Conservation (phyloP, 202 grass and related monocot species). For the Bolboschoenoplectus hybrid region DNA sequence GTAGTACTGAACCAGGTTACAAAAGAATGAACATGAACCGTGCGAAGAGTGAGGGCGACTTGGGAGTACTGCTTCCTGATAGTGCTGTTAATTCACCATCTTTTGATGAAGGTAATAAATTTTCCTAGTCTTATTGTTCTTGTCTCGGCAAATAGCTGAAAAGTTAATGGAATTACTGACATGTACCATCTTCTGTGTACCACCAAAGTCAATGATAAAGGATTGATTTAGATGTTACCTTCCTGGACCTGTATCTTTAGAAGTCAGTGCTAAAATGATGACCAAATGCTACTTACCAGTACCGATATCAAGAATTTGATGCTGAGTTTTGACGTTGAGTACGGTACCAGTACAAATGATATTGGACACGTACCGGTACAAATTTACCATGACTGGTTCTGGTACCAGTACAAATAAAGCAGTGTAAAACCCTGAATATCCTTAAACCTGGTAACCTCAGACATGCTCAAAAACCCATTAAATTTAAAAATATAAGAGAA, state of each 20-base stretch:
- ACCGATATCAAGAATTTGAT: slow-evolving; percentile 9
- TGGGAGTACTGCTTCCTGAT: slow-evolving; percentile 57
- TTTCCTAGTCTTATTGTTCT: background rate
- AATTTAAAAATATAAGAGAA: slow-evolving; percentile 3
- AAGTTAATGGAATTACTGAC: background rate
- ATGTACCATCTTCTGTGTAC: background rate
- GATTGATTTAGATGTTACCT: background rate
- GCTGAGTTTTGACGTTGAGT: slow-evolving; percentile 6
- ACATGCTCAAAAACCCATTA: background rate
- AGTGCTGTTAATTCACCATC: slow-evolving; percentile 65
- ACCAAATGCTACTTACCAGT: background rate
- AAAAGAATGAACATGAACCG: slow-evolving; percentile 53
- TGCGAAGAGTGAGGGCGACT: slow-evolving; percentile 73
- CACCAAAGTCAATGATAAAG: background rate
- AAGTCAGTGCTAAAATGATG: background rate
- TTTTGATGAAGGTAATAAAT: slow-evolving; percentile 52
- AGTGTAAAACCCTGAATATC: slow-evolving; percentile 14
- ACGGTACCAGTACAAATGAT: background rate
- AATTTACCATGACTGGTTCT: background rate
- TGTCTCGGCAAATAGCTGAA: background rate
- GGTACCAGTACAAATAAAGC: background rate
- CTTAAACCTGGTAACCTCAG: background rate
- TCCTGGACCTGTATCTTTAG: background rate
- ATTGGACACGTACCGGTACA: background rate
- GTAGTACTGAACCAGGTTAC: slow-evolving; percentile 24